These are phyloP conservation scores for Neonectria punicea DNA, from an alignment of 2,329 filamentous ascomycete species.

Conservation along the genomic window DNA sequence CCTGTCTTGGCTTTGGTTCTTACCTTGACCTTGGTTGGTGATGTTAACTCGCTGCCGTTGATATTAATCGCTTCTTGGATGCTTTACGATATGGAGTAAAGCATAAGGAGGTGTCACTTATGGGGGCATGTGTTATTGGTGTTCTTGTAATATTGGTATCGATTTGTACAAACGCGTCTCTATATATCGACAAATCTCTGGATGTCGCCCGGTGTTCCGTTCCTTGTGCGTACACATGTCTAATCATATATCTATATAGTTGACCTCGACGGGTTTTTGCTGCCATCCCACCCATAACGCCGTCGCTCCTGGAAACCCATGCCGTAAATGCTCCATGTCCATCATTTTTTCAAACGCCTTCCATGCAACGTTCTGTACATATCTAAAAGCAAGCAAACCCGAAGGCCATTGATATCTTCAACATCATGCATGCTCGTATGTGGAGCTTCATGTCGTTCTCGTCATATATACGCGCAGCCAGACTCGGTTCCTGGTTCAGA, in stretches of 20 bases:
- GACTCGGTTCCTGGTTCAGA: conserved; percentile 23
- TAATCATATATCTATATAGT: conserved; percentile 2
- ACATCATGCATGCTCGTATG: conserved; percentile 3
- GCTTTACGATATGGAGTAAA: too few relatives aligned
- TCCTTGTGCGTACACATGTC: not conserved
- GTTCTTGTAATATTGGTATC: not conserved
- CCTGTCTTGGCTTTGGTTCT: too few relatives aligned
- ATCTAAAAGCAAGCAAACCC: not conserved
- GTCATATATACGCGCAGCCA: conserved; percentile 23
- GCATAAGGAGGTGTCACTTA: not conserved
- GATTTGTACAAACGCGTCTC: not conserved
- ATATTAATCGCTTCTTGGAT: not conserved
- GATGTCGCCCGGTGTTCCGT: not conserved
- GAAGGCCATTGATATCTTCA: conserved; percentile 1
- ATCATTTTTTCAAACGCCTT: conserved; percentile 3
- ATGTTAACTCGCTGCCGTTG: too few relatives aligned
- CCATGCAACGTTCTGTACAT: conserved; percentile 7
- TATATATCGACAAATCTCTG: not conserved
- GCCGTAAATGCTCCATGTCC: not conserved
- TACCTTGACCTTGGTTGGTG: too few relatives aligned
- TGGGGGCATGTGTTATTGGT: not conserved
- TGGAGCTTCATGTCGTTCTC: conserved; percentile 5
- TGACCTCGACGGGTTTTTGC: not conserved
- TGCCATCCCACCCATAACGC: conserved; percentile 12
- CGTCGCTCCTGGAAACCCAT: conserved; percentile 4